phyloP scores from a whole-genome alignment of 805 yeast species.

The Candida stauntonica region DNA sequence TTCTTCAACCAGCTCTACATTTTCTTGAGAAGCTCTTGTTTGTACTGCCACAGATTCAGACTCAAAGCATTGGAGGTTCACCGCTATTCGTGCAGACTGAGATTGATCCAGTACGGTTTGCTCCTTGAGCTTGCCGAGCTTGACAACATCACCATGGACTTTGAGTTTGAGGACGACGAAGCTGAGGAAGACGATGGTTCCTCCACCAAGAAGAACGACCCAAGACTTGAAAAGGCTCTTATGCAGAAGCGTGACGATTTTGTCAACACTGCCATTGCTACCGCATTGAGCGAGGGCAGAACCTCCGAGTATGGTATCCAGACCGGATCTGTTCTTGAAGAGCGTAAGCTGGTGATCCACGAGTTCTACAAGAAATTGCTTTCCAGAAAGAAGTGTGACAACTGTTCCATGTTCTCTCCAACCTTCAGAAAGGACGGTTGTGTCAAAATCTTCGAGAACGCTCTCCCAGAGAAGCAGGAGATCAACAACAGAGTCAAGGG shows the following conservation, averaged over 20 bases:
- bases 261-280: conserved; percentile 66
- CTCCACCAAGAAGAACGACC: conserved; percentile 27
- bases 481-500: conserved; percentile 84
- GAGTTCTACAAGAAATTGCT: conserved; percentile 72
- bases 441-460: conserved; percentile 85
- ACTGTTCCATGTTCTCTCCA: conserved; percentile 95
- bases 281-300: conserved; percentile 73
- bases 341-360: conserved; percentile 69
- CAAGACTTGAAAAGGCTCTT: conserved; percentile 42
- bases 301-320: conserved; percentile 61
- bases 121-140: conserved; percentile 71
- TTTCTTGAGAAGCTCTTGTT: conserved; percentile 77
- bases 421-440: conserved; percentile 92
- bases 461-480: conserved; percentile 76
- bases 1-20: conserved; percentile 90
- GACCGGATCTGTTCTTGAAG: conserved; percentile 84
- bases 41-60: conserved; percentile 85
- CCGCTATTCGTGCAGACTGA: conserved; percentile 70
- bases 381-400: conserved; percentile 84
- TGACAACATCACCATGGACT: conserved; percentile 49
- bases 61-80: conserved; percentile 68
- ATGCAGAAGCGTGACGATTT: conserved; percentile 59
- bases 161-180: conserved; percentile 43
- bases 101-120: conserved; percentile 83
- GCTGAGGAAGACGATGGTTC: conserved; percentile 38